These are phyloP conservation scores for Mucuna pruriens DNA, from an alignment of 306 rosid genomes.

Conservation along the genomic window DNA sequence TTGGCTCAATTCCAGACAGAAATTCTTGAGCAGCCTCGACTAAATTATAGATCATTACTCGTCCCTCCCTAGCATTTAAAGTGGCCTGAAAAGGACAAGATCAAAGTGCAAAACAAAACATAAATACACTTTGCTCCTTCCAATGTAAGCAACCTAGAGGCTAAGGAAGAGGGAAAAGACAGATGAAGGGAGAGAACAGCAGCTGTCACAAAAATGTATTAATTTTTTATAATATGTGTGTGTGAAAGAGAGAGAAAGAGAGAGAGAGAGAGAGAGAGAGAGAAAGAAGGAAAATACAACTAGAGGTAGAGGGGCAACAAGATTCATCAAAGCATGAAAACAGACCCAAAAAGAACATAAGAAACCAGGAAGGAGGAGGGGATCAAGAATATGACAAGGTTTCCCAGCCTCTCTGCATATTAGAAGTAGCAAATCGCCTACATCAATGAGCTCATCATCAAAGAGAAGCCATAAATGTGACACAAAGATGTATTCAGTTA, in stretches of 20 bases:
- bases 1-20: conserved; percentile 79
- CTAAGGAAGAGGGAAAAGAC: conserved; percentile 8
- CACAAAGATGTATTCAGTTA: conserved; percentile 11
- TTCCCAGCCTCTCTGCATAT: conserved; percentile 1
- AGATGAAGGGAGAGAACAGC: not conserved
- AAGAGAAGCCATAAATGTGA: conserved; percentile 3
- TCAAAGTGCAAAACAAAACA: not conserved
- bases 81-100: conserved; percentile 65
- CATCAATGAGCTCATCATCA: not conserved
- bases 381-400: not conserved
- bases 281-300: not conserved
- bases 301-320: not conserved
- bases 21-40: conserved; percentile 99
- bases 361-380: not conserved
- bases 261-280: not conserved
- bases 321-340: not conserved
- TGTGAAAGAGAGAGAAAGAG: not conserved
- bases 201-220: not conserved
- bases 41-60: conserved; percentile 92
- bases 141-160: conserved; percentile 16
- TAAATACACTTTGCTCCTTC: conserved; percentile 14
- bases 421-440: conserved; percentile 6
- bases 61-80: conserved; percentile 91
- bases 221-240: not conserved
- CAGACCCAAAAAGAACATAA: not conserved